Base-by-base conservation (phyloP, 495 filamentous ascomycete species). In the Aspergillus egyptiacus region DNA sequence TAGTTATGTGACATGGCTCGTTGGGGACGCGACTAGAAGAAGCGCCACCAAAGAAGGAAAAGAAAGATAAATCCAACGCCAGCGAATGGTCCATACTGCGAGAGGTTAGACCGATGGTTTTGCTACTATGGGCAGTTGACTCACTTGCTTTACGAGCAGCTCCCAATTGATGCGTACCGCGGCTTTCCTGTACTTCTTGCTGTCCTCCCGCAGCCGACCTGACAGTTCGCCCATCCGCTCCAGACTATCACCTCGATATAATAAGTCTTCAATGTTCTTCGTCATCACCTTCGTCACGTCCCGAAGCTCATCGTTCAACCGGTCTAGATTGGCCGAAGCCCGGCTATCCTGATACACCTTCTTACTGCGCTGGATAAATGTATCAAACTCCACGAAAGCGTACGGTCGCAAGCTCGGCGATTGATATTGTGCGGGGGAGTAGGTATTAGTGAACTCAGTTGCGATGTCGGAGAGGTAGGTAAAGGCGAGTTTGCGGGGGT, bases 221-320 rank as follows among this genome's bases (percentile, higher is more conserved):
- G 86, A 93, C 69, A 97, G 80, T 69, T 97, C 93, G 22, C 93
- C 94, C 93, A 99, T 99, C 46, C 88, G 78, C 71, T 99, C 94
- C 53, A 99, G 69, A 60, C 84, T 93, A 62, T 97, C 93, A 7
- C 93, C 93, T 45, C 93, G 77, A 62, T 99, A 99, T 48, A 99
- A 66, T 62, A 99, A 68, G 65, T 99, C 93, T 72, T 99, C 93
- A 60, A 99, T 99, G 66, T 99, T 99, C 79, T 97, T 99, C 25
- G 93, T 97, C 93, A 99, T 99, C 55, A 97, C 91, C 67, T 95
- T 89, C 11, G 93, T 96, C 43, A 99, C 93, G 77, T 97, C 93
- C 59, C 89, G 83, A 34, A 99, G 78, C 74, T 99, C 93, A 62
- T 95, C 87, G 59, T 96, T 95, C 53, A 96, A 69, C 59, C 87